Evolutionary conservation across 2,329 filamentous ascomycete genomes (phyloP), one percentile per base, ranked within the genome.

Genomic region (Trichoderma citrinoviride): DNA sequence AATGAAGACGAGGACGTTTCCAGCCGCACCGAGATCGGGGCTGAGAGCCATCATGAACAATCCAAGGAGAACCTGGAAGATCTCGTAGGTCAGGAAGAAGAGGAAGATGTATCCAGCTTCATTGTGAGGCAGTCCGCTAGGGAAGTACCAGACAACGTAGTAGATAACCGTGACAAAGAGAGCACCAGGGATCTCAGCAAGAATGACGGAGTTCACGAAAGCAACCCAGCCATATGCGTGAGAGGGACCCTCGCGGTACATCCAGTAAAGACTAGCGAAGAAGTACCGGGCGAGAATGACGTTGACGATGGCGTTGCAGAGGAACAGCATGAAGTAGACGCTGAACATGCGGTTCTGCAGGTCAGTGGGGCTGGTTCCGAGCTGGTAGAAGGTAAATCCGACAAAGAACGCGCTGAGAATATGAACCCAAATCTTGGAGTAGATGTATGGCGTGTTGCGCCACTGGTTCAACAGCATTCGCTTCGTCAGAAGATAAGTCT

Each of bases 391-490:
- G 0, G 82, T 81, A 68, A 88, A 88, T 1, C 85, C 86, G 70
- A 85, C 86, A 76, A 87, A 86, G 0, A 88, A 78, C 0, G 81
- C 83, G 0, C 80, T 81, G 15, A 77, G 76, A n/a, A 87, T 76
- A 70, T 88, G 85, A 1, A 88, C 76, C 0, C 78, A 75, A 1
- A 89, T 73, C 74, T 89, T 89, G 79, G 85, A 89, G 73, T 85
- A 85, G 64, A 88, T 74, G 67, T 91, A 91, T 60, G 88, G 85
- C 0, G 80, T 82, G 72, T 90, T 91, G 63, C 90, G 83, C 77
- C 80, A 92, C 5, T 91, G 78, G 0, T 87, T 80, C 0, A 85
- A 71, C 68, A 86, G 87, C 76, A 82, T 85, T 29, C 91, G 89
- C 4, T 83, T 75, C 12, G 85, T 83, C 49, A 91, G 89, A 61